Evolutionary conservation across 2,329 filamentous ascomycete species (phyloP).

Genomic region (Kalmusia sp.): DNA sequence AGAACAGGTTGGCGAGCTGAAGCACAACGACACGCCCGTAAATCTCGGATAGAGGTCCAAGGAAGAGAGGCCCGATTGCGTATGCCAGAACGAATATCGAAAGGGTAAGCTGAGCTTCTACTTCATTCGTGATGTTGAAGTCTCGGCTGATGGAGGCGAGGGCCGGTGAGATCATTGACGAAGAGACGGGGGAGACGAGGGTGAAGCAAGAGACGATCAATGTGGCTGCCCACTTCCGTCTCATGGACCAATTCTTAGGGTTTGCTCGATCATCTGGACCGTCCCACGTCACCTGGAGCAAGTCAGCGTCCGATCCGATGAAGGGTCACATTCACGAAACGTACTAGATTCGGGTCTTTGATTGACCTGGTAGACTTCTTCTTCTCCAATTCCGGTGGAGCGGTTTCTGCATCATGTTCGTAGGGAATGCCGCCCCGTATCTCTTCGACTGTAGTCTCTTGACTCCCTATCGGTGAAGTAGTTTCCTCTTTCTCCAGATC

Average conservation of each 20-base stretch:
- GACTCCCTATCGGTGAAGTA: constrained; percentile 5
- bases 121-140: constrained; percentile 40
- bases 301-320: constrained; percentile 10
- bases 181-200: constrained; percentile 48
- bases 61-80: constrained; percentile 47
- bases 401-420: constrained; percentile 40
- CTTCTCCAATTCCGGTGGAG: constrained; percentile 28
- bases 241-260: constrained; percentile 55
- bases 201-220: constrained; percentile 52
- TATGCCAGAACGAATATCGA: constrained; percentile 51
- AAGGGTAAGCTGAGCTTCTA: constrained; percentile 42
- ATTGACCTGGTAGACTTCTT: constrained; percentile 31
- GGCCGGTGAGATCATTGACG: constrained; percentile 49
- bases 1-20: constrained; percentile 48
- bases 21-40: constrained; percentile 47
- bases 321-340: neutral
- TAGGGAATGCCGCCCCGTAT: constrained; percentile 36
- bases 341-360: constrained; percentile 43
- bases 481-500: constrained; percentile 22
- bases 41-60: constrained; percentile 48
- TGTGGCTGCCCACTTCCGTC: constrained; percentile 54
- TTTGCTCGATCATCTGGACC: constrained; percentile 54
- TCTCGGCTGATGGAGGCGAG: constrained; percentile 39
- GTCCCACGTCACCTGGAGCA: constrained; percentile 52
- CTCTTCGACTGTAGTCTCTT: constrained; percentile 31